Evolutionary conservation across 2,329 filamentous ascomycete genomes (phyloP), one percentile per base, ranked within the genome.

Genomic region (Tolypocladium paradoxum): DNA sequence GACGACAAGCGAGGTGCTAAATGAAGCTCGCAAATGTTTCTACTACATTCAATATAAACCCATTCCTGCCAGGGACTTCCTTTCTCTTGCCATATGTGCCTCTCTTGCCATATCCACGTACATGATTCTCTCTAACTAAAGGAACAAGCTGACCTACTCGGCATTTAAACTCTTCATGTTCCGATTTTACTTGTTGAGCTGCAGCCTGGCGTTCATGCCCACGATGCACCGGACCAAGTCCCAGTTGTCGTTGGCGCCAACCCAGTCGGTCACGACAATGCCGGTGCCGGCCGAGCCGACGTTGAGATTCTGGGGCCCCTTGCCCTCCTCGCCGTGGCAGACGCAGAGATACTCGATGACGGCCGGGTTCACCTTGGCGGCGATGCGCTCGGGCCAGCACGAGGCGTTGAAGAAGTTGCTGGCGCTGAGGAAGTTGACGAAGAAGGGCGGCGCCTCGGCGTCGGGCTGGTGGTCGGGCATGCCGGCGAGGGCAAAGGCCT

Each of bases 381-480:
- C 92, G 66, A 99, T 89, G 64, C 82, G 85, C 69, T 96, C 91
- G 0, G 93, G 93, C 93, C 93, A 99, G 69, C 90, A 96, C 53
- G 82, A 83, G 1, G 85, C 76, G 59, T 89, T 91, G 84, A 92
- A 97, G 74, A 97, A 97, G 72, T 96, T 96, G 68, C 87, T 92
- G 1, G 86, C 93, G 60, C 80, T 90, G 57, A 96, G 69, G 66
- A 96, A 97, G 69, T 97, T 99, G 69, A 97, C 74, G 62, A 87
- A 95, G 60, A 96, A 78, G 1, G 90, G 89, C 18, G 75, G 74
- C 27, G 64, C 57, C 8, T 54, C 70, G 37, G 65, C 59, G 33
- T 59, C 60, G 9, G 62, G 56, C 24, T 60, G 59, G 52, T 66
- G 59, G 31, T 57, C 59, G 1, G 60, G 45, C 60, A 60, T 63